phyloP scores from a whole-genome alignment of 2,329 filamentous ascomycete genomes.

The Epichloe baconii region DNA sequence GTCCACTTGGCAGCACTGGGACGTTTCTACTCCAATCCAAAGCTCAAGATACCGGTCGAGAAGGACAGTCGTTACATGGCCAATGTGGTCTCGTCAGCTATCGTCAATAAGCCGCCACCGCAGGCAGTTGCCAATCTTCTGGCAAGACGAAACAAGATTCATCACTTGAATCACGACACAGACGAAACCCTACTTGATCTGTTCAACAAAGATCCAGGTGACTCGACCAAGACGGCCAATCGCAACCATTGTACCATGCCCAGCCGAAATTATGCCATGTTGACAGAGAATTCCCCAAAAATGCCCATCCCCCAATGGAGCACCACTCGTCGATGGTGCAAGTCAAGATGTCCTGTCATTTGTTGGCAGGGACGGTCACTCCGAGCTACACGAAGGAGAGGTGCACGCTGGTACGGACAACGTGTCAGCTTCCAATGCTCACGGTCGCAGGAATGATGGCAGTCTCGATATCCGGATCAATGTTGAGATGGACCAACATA shows the following conservation, averaged over 20 bases:
- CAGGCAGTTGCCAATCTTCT: conserved; percentile 80
- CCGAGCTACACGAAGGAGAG: conserved; percentile 64
- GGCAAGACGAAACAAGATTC: conserved; percentile 76
- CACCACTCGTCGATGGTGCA: conserved; percentile 11
- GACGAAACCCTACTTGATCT: conserved; percentile 91
- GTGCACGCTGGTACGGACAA: conserved; percentile 65
- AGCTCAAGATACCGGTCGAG: conserved; percentile 61
- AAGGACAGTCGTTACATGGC: conserved; percentile 89
- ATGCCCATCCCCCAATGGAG: conserved; percentile 16
- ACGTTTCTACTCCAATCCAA: conserved; percentile 86
- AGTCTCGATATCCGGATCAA: conserved; percentile 72
- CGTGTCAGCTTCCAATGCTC: conserved; percentile 48
- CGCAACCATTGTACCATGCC: conserved; percentile 83
- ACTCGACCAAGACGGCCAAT: conserved; percentile 54
- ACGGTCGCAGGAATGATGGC: conserved; percentile 43
- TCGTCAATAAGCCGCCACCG: conserved; percentile 88
- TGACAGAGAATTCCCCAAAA: conserved; percentile 70
- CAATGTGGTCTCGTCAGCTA: conserved; percentile 87
- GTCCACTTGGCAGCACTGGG: conserved; percentile 87
- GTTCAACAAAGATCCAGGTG: conserved; percentile 80
- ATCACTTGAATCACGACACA: conserved; percentile 57
- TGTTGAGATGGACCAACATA: conserved; percentile 75
- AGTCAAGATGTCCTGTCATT: conserved; percentile 15
- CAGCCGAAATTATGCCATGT: conserved; percentile 82
- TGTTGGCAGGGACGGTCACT: conserved; percentile 49